Evolutionary conservation across 345 rosid species (phyloP), one percentile per base, ranked within the genome.

Genomic region (Dipteronia dyeriana): DNA sequence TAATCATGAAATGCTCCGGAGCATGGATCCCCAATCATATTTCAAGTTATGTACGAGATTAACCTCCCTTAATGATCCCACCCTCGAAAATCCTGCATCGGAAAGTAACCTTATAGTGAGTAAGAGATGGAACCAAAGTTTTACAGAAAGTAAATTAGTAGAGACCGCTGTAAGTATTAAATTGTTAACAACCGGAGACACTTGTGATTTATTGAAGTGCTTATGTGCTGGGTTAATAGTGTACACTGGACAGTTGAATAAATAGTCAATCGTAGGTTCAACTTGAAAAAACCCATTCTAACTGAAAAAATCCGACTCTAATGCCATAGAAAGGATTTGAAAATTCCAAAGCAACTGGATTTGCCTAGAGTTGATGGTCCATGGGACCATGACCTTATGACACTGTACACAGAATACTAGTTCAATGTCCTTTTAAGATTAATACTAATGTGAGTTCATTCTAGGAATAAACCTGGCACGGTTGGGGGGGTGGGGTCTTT

Each of bases 81-180:
- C 1, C 7, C 19, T 20, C 25, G 38, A 9, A 45, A 19, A 57
- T 78, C 80, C 88, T 85, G 82, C 79, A 76, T 41, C 49, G 69
- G 34, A 73, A 76, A 67, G 45, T 72, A 66, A 23, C 45, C 43
- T 66, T 68, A 34, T 41, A 12, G 20, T 78, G 56, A 60, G 43
- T 57, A 10, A 12, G 25, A 71, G 0, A 29, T 4, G 14, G 12
- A 73, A 45, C 17, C 16, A 22, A 4, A 70, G 9, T 41, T 60
- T 12, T 65, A 2, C 53, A 51, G 8, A 64, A 22, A 61, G 20
- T 39, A 22, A 45, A 49, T 3, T 49, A 13, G 17, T 49, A 49
- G 17, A 49, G 17, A 49, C 38, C 38, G 6, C 38, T 34, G 38
- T 34, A 34, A 13, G 54, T 14, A 49, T 49, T 11, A 2, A 49